Evolutionary conservation across 345 rosid genomes (phyloP).

Genomic region (Linum tenue): DNA sequence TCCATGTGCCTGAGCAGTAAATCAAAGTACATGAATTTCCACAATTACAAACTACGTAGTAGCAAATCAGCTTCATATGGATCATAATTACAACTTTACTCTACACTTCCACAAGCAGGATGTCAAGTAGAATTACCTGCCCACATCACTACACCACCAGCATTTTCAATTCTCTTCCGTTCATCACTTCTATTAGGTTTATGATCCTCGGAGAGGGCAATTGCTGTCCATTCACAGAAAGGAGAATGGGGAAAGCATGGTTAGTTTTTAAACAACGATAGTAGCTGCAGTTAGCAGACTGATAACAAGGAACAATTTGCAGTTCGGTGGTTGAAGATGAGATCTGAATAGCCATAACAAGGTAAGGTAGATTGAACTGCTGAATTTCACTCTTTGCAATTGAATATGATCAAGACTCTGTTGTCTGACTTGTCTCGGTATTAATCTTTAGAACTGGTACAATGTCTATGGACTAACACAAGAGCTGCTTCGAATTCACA

Average conservation of each 20-base stretch:
- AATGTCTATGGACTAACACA: no score
- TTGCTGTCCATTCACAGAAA: conserved; percentile 42
- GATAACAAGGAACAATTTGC: no score
- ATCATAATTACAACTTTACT: background rate
- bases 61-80: conserved; percentile 1
- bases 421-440: no score
- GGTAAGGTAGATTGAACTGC: background rate
- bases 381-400: background rate
- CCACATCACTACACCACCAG: conserved; percentile 99
- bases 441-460: no score
- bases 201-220: conserved; percentile 95
- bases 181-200: conserved; percentile 97
- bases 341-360: background rate
- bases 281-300: background rate
- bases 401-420: no score
- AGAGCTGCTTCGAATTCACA: no score
- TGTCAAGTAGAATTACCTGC: conserved; percentile 49
- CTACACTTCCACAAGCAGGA: background rate
- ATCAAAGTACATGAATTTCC: conserved; percentile 7
- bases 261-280: background rate
- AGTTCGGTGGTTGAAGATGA: no score
- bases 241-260: background rate
- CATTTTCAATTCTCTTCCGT: conserved; percentile 89
- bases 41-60: background rate
- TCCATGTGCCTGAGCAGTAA: conserved; percentile 80